A percentile compares a stretch with the other conserved stretches of the same genome.
phyloP scores from a whole-genome alignment of 176 grass and related monocot genomes.

The Hordeum marinum region DNA sequence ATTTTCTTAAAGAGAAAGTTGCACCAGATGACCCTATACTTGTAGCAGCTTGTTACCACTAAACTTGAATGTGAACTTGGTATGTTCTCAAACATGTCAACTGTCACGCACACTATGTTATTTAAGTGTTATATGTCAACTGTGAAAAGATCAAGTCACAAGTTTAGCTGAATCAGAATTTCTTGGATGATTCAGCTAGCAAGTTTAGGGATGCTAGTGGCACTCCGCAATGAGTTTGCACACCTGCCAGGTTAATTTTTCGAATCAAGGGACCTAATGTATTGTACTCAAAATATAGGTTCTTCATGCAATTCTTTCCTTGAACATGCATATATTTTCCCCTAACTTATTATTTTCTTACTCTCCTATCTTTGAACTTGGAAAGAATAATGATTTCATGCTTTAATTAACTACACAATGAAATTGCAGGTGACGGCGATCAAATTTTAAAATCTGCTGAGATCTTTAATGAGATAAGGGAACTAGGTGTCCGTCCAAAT shows the following conservation, averaged over 20 bases:
- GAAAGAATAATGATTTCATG: neutral
- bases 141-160: neutral
- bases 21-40: neutral
- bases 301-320: neutral
- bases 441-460: constrained; percentile 63
- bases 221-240: neutral
- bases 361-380: constrained; percentile 6
- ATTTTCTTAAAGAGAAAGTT: constrained; percentile 25
- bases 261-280: neutral
- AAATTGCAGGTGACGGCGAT: constrained; percentile 80
- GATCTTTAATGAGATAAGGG: constrained; percentile 73
- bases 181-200: neutral
- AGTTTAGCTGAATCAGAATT: neutral
- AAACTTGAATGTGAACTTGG: neutral
- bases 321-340: neutral
- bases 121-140: neutral
- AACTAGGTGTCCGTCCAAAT: constrained; percentile 67
- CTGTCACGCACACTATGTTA: neutral
- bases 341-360: constrained; percentile 4
- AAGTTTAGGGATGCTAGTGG: constrained; percentile 4
- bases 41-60: neutral
- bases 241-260: neutral
- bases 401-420: constrained; percentile 13
- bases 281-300: neutral
- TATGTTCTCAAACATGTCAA: neutral